phyloP scores from a whole-genome alignment of 768 basidiomycete genomes.

The Gautieria morchelliformis region DNA sequence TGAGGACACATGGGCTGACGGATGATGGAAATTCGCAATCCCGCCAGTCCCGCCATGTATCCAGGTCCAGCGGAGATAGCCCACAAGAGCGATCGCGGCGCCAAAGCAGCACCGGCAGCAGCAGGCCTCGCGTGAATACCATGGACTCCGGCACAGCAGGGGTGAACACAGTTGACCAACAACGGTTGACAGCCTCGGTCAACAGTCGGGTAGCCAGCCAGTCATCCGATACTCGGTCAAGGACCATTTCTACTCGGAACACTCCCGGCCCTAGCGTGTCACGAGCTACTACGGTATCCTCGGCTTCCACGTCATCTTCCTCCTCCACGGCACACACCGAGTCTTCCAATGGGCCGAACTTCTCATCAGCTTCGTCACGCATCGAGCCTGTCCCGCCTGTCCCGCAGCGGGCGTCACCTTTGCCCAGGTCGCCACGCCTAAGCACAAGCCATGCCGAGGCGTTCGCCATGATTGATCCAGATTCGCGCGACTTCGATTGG shows the following conservation, averaged over 20 bases:
- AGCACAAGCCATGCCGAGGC: conserved; percentile 10
- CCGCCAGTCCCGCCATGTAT: neutral
- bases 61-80: neutral
- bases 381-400: neutral
- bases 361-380: neutral
- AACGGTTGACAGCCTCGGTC: neutral
- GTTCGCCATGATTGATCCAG: conserved; percentile 3
- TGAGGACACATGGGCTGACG: conserved; percentile 4
- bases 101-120: neutral
- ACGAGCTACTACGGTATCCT: neutral
- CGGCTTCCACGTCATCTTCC: neutral
- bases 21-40: conserved; percentile 3
- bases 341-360: neutral
- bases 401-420: neutral
- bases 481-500: neutral
- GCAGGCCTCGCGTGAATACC: neutral
- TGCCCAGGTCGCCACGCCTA: neutral
- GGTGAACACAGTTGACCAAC: neutral
- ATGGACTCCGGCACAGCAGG: neutral
- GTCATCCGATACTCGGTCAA: neutral
- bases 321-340: neutral
- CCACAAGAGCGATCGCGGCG: too few species aligned
- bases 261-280: neutral
- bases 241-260: neutral
- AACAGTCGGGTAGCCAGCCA: neutral